Conservation (phyloP, 352 stramenopile species). For the Globisporangium camurandrum region DNA sequence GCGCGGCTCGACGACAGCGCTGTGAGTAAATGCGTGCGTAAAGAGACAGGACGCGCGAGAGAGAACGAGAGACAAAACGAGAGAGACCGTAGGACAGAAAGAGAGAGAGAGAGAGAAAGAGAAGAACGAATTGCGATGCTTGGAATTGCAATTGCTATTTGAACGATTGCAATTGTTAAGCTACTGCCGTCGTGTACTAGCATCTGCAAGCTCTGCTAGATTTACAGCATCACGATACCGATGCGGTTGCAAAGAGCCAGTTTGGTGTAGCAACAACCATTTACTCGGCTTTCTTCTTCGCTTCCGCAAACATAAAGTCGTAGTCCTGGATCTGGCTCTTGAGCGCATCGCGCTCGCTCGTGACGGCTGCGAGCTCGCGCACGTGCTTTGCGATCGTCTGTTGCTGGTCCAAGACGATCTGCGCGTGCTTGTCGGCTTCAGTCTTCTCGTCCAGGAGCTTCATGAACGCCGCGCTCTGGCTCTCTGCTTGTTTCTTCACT, state of each 20-base stretch:
- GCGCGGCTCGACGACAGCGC: too few relatives aligned
- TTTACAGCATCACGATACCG: background rate
- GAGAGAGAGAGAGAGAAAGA: too few relatives aligned
- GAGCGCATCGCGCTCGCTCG: conserved; percentile 54
- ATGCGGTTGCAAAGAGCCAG: too few relatives aligned
- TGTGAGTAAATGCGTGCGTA: too few relatives aligned
- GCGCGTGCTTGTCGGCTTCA: conserved; percentile 40
- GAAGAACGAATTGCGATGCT: too few relatives aligned
- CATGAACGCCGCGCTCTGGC: conserved; percentile 72
- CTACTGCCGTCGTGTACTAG: background rate
- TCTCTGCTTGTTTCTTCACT: conserved; percentile 75
- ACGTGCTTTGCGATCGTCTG: conserved; percentile 33
- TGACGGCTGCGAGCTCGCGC: conserved; percentile 41
- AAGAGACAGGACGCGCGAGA: too few relatives aligned
- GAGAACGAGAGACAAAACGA: too few relatives aligned
- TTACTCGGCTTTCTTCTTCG: conserved; percentile 84
- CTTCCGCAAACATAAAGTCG: conserved; percentile 86
- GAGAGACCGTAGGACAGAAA: too few relatives aligned
- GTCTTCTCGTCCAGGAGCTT: conserved; percentile 79
- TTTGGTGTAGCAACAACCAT: too few relatives aligned
- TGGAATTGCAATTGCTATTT: too few relatives aligned
- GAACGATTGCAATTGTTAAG: background rate
- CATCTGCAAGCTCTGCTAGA: background rate
- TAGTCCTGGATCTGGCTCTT: conserved; percentile 83
- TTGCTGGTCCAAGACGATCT: conserved; percentile 31